Base-by-base conservation (phyloP, 257 asterid species). In the Penstemon barbatus region DNA sequence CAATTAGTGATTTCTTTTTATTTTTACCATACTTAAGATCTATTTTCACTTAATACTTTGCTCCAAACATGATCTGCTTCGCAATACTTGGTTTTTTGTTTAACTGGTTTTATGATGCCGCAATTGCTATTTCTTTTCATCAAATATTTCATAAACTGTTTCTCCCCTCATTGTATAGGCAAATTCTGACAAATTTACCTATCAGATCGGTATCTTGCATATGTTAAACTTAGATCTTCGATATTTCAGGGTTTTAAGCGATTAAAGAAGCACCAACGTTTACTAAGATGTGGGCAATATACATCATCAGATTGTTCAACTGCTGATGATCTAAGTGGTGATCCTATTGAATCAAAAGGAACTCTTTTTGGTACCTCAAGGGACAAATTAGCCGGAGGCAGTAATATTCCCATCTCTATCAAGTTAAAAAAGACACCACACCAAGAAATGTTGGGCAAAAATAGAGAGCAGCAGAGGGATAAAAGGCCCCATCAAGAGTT, bases 241-340 rank as follows among this genome's bases (percentile, higher is more conserved):
- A 36, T 63, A 54, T 52, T 62, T 44, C 80, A 88, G 96, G 87
- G 85, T 40, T 82, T 82, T 25, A 88, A 84, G 81, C 81, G 96
- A 76, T 75, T 84, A 42, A 91, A 87, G 88, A 92, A 84, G 74
- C 76, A 70, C 74, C 85, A 75, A 72, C 74, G 86, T 8, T 90
- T 81, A 62, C 77, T 73, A 44, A 77, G 52, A 48, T 48, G 68
- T 63, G 78, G 77, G 75, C 81, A 71, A 74, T 61, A 53, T 50
- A 63, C 60, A 18, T 62, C 72, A 52, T 55, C 81, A 12, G 82
- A 79, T 49, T 58, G 72, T 77, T 82, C 86, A 9, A 9, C 68
- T 44, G 63, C 70, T 65, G 79, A 64, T 53, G 53, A 69, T 61
- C 59, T 37, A 60, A 60, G 72, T 51, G 54, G 61, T 57, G 59